Percentiles rank a stretch among this genome's conserved stretches.
phyloP scores from a whole-genome alignment of 1,284 basidiomycete species.

The Chiua sp. region DNA sequence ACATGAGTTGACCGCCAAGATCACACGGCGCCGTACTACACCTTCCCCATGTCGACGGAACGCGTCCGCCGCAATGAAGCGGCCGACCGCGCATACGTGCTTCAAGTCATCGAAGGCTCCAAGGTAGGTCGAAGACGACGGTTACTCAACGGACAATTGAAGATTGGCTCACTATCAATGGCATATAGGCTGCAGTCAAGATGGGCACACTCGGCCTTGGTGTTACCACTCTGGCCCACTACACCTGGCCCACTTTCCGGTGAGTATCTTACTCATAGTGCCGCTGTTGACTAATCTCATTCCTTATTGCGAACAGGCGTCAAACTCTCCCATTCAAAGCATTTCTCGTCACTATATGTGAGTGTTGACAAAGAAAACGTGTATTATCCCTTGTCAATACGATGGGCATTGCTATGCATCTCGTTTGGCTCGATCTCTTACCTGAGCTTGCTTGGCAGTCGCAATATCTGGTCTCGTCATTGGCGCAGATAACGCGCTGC shows the following conservation, averaged over 20 bases:
- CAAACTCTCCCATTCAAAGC: slow-evolving; percentile 85
- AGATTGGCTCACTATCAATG: neutral
- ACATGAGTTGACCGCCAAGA: neutral
- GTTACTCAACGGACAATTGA: neutral
- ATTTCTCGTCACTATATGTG: slow-evolving; percentile 69
- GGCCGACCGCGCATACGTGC: slow-evolving; percentile 55
- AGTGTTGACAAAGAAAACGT: slow-evolving; percentile 22
- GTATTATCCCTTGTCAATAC: neutral
- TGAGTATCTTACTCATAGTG: slow-evolving; percentile 36
- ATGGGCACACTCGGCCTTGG: slow-evolving; percentile 63
- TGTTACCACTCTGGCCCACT: slow-evolving; percentile 69
- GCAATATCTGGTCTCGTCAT: slow-evolving; percentile 74
- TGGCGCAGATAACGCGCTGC: slow-evolving; percentile 76
- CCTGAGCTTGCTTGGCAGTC: slow-evolving; percentile 41
- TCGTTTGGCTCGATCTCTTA: neutral
- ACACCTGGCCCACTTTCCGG: slow-evolving; percentile 81
- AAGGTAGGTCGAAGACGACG: slow-evolving; percentile 38
- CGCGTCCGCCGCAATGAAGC: slow-evolving; percentile 55
- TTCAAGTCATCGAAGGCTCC: slow-evolving; percentile 60
- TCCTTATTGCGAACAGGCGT: slow-evolving; percentile 51
- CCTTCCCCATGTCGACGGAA: slow-evolving; percentile 43
- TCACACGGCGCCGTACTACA: neutral
- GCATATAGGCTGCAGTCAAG: slow-evolving; percentile 61
- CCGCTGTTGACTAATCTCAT: neutral
- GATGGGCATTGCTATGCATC: neutral